Base-by-base conservation (phyloP, 2,329 filamentous ascomycete species). In the Emydomyces testavorans region DNA sequence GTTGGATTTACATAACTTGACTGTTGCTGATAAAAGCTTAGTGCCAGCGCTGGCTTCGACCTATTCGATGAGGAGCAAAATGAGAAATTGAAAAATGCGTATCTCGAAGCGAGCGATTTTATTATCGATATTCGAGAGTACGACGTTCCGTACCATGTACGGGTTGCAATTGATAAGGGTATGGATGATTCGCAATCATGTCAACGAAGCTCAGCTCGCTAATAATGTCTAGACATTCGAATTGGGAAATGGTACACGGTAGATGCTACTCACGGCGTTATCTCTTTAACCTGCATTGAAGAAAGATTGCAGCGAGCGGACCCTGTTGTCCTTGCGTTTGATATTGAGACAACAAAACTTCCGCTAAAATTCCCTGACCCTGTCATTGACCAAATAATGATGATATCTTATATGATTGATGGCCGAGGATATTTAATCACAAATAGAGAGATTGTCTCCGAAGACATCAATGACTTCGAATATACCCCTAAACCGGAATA, bases 361-460 rank as follows among this genome's bases (percentile, higher is more conserved):
- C 92, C 93, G 1, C 73, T 98, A 47, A 98, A 98, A 65, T 98
- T 98, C 58, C 93, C 92, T 21, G 93, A 98, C 62, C 82, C 92
- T 1, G 78, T 88, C 3, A 82, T 94, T 53, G 92, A 98, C 68
- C 90, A 94, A 64, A 83, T 98, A 61, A 98, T 98, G 89, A 98
- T 98, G 92, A 90, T 98, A 64, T 98, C 93, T 26, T 98, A 98
- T 71, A 98, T 98, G 93, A 96, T 98, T 59, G 92, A 98, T 58
- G 93, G 92, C 0, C 89, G 94, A 67, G 92, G 92, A 3, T 98
- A 96, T 58, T 73, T 98, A 29, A 96, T 98, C 65, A 98, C 92
- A 4, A 98, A 98, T 62, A 80, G 93, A 59, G 89, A 96, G 62
- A 94, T 98, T 52, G 88, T 98, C 7, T 94, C 90, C 0, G 90